phyloP scores from a whole-genome alignment of 2,329 filamentous ascomycete genomes.

The Diaporthe sp. region DNA sequence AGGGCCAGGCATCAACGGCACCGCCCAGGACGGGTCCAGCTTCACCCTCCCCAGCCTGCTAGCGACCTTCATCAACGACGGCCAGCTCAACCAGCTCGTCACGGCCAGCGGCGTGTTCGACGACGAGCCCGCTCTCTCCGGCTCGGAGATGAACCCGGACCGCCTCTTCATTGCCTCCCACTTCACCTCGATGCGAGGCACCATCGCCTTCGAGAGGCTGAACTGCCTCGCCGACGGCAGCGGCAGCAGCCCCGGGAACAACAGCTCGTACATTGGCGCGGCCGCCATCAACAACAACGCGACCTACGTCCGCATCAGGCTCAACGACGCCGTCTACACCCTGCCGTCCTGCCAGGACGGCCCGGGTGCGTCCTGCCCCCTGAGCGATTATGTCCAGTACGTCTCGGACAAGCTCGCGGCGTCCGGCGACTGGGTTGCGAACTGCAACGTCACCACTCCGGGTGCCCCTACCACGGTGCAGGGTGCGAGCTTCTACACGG shows the following conservation, averaged over 20 bases:
- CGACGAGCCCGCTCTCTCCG: slow-evolving; percentile 59
- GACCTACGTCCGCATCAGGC: slow-evolving; percentile 64
- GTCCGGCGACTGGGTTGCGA: slow-evolving; percentile 60
- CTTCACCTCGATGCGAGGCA: slow-evolving; percentile 72
- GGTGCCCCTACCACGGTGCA: slow-evolving; percentile 52
- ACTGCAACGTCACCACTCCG: slow-evolving; percentile 57
- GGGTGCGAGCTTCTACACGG: slow-evolving; percentile 61
- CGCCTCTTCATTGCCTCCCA: slow-evolving; percentile 65
- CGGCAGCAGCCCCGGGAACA: slow-evolving; percentile 18
- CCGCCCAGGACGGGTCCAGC: slow-evolving; percentile 53
- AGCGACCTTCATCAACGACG: slow-evolving; percentile 73
- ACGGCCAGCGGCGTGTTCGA: slow-evolving; percentile 72
- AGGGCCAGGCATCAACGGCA: slow-evolving; percentile 62
- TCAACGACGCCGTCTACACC: slow-evolving; percentile 73
- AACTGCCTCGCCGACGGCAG: slow-evolving; percentile 53
- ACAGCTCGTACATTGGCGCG: slow-evolving; percentile 7
- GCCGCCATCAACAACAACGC: slow-evolving; percentile 41
- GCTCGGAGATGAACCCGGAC: slow-evolving; percentile 55
- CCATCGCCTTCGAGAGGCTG: slow-evolving; percentile 72
- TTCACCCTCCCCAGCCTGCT: slow-evolving; percentile 67
- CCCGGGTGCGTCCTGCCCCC: slow-evolving; percentile 63
- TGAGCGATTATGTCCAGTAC: slow-evolving; percentile 57
- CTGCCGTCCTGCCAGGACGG: slow-evolving; percentile 65
- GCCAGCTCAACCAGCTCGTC: slow-evolving; percentile 71
- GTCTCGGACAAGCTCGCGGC: slow-evolving; percentile 56